Evolutionary conservation across 108 stramenopile genomes (phyloP).

Genomic region (Cylindrotheca closterium): DNA sequence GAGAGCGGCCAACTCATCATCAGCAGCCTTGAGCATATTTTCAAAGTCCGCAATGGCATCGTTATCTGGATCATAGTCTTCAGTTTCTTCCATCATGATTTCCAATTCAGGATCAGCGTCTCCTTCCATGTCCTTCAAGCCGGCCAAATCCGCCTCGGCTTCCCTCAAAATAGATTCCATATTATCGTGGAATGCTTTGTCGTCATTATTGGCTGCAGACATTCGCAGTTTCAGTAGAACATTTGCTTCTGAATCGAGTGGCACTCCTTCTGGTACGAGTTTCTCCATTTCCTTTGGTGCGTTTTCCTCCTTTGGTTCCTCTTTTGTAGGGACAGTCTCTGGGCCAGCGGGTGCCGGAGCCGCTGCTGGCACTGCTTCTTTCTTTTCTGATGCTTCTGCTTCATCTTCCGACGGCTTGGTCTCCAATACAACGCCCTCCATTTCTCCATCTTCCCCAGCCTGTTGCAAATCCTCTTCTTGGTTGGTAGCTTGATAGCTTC

Average conservation of each 20-base stretch:
- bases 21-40: conserved; percentile 81
- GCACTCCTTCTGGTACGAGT: conserved; percentile 19
- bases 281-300: not conserved
- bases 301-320: conserved; percentile 7
- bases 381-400: not conserved
- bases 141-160: conserved; percentile 65
- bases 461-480: conserved; percentile 23
- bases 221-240: not conserved
- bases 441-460: conserved; percentile 7
- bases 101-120: conserved; percentile 29
- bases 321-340: conserved; percentile 27
- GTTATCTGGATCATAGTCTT: conserved; percentile 13
- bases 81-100: conserved; percentile 23
- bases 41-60: conserved; percentile 80
- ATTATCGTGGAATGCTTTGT: conserved; percentile 43
- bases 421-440: conserved; percentile 68
- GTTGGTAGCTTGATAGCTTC: conserved; percentile 49
- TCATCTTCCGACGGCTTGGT: conserved; percentile 25
- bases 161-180: conserved; percentile 74
- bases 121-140: conserved; percentile 48
- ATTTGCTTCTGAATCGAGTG: conserved; percentile 28
- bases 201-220: conserved; percentile 15
- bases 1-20: conserved; percentile 76
- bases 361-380: conserved; percentile 8
- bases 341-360: conserved; percentile 43